Base-by-base conservation (phyloP, 2,329 filamentous ascomycete genomes). In the Pseudomassariella vexata region DNA sequence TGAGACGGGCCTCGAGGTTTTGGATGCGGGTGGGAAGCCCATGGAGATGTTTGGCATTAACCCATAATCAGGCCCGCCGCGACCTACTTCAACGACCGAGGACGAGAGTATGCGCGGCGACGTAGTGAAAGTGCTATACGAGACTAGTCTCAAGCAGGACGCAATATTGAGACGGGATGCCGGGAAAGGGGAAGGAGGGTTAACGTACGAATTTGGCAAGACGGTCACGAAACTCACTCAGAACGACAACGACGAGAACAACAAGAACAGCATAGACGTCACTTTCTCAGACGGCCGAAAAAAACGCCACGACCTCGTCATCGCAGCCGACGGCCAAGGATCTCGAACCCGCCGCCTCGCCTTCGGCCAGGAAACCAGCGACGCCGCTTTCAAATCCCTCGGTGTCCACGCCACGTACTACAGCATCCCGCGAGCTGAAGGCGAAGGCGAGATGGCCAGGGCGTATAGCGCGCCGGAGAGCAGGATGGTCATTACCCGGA, bases 71-170 rank as follows among this genome's bases (percentile, higher is more conserved):
- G 49, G 60, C n/a, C n/a, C n/a, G 24, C 56, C 59, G 0, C 44
- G 38, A 19, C 62, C 66, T 40, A 52, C 51, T 11, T 49, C 73
- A n/a, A 70, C 66, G 0, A 63, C 61, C 26, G 73, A 79, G 34
- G 75, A 61, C 35, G 73, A 79, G 49, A 69, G 78, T 22, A 68
- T 79, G 59, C 58, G 73, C 6, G 71, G 68, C 0, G 66, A 74
- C 35, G 41, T 77, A 17, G 62, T 64, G 5, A 48, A 48, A 5
- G 54, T 75, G 3, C 45, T 77, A 1, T 65, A 66, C 39, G 58
- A 70, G 3, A 48, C 40, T 12, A 56, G 52, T n/a, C 42, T 46
- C 7, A 40, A 50, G 6, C 42, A 44, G 11, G 42, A 38, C 5
- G 47, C 42, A 9, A 36, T 40, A 26, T 38, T 26, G 31, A 41